phyloP scores from a whole-genome alignment of 2,329 filamentous ascomycete genomes.

The Teratosphaeria destructans region DNA sequence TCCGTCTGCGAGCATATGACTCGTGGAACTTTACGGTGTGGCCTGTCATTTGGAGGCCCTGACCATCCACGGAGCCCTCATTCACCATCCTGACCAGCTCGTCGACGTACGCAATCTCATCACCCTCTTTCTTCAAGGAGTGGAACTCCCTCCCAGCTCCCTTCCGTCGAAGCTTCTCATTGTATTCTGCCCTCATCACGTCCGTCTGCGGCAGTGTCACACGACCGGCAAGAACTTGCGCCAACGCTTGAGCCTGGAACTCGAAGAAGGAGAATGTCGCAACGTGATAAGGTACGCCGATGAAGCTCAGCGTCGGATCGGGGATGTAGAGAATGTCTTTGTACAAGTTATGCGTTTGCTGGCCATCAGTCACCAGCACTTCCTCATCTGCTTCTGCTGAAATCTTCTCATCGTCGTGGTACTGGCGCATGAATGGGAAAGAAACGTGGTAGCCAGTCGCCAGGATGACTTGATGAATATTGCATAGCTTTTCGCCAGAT shows the following conservation, averaged over 20 bases:
- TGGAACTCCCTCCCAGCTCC: constrained; percentile 37
- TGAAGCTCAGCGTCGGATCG: constrained; percentile 52
- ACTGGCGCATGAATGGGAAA: constrained; percentile 51
- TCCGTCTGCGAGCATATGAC: constrained; percentile 24
- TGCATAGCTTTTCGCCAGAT: constrained; percentile 42
- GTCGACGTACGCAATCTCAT: constrained; percentile 31
- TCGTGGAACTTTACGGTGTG: constrained; percentile 28
- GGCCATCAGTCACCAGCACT: constrained; percentile 54
- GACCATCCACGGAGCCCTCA: not conserved
- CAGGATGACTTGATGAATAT: constrained; percentile 53
- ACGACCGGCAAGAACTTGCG: constrained; percentile 46
- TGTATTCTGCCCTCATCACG: constrained; percentile 35
- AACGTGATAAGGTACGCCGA: constrained; percentile 55
- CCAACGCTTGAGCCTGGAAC: constrained; percentile 54
- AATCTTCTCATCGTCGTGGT: constrained; percentile 36
- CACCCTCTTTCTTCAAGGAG: constrained; percentile 28
- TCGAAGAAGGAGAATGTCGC: constrained; percentile 62
- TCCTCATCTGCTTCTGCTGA: constrained; percentile 41
- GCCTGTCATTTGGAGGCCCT: constrained; percentile 15
- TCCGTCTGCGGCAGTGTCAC: constrained; percentile 37
- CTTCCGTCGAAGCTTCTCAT: constrained; percentile 25
- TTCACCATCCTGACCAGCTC: constrained; percentile 33
- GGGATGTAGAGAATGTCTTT: constrained; percentile 63
- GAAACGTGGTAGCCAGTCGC: constrained; percentile 61
- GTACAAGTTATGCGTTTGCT: constrained; percentile 55